Conservation (phyloP, 768 basidiomycete genomes). For the Russula sp. region DNA sequence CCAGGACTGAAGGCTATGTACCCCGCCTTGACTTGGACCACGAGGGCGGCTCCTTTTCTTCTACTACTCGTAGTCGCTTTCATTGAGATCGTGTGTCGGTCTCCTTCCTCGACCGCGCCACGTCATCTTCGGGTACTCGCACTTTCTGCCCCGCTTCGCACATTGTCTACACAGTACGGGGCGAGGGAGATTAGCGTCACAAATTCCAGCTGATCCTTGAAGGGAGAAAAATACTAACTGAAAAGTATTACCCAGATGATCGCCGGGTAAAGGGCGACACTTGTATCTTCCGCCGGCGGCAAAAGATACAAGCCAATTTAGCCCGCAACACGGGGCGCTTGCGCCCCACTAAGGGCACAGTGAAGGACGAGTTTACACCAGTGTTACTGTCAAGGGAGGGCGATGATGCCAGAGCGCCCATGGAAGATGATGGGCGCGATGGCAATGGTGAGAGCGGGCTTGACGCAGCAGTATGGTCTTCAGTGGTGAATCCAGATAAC, state of each 20-base stretch:
- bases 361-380: conserved; percentile 16
- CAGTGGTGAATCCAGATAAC: conserved; percentile 6
- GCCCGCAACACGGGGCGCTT: conserved; percentile 27
- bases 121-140: conserved; percentile 26
- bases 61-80: conserved; percentile 19
- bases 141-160: conserved; percentile 19
- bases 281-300: conserved; percentile 29
- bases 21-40: conserved; percentile 4
- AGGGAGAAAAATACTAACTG: conserved; percentile 16
- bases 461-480: conserved; percentile 18
- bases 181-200: neutral
- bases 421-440: conserved; percentile 25
- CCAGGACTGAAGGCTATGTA: neutral
- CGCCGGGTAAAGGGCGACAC: conserved; percentile 21
- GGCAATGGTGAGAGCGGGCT: conserved; percentile 24
- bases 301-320: conserved; percentile 26
- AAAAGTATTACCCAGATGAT: conserved; percentile 10
- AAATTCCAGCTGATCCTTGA: neutral
- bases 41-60: conserved; percentile 7
- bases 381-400: conserved; percentile 3
- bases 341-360: conserved; percentile 23
- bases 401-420: conserved; percentile 11
- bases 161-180: conserved; percentile 15
- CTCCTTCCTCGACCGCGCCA: conserved; percentile 27
- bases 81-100: neutral